phyloP scores from a whole-genome alignment of 2,329 filamentous ascomycete species.

The Exophiala bonariae region DNA sequence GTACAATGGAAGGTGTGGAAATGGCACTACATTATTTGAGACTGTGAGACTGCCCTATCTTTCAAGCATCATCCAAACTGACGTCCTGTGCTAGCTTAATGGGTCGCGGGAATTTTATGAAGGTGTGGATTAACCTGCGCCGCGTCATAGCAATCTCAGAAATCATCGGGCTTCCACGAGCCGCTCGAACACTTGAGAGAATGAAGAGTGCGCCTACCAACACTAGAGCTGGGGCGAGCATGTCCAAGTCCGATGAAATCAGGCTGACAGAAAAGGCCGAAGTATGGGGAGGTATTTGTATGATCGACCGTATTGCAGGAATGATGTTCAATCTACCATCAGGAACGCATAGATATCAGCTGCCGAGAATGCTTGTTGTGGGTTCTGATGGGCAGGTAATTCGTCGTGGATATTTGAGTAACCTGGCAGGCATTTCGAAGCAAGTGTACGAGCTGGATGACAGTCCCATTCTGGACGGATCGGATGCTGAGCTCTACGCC shows the following conservation, averaged over 20 bases:
- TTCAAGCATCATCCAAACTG: slow-evolving; percentile 34
- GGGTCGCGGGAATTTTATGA: slow-evolving; percentile 36
- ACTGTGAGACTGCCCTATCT: slow-evolving; percentile 31
- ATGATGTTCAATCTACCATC: slow-evolving; percentile 39
- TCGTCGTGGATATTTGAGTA: slow-evolving; percentile 6
- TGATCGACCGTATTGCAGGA: slow-evolving; percentile 33
- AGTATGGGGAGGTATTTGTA: slow-evolving; percentile 36
- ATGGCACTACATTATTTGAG: slow-evolving; percentile 36
- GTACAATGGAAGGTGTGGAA: slow-evolving; percentile 31
- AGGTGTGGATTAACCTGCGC: slow-evolving; percentile 39
- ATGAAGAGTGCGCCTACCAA: too few species aligned
- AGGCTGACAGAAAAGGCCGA: slow-evolving; percentile 26
- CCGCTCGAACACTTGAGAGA: slow-evolving; percentile 1
- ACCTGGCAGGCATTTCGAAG: slow-evolving; percentile 13
- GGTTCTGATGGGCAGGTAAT: slow-evolving; percentile 10
- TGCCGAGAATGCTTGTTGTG: slow-evolving; percentile 1
- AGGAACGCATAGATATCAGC: slow-evolving; percentile 31
- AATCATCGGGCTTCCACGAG: slow-evolving; percentile 37
- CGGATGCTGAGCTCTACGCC: slow-evolving; percentile 11
- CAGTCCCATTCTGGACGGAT: neutral
- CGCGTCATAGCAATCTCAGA: slow-evolving; percentile 40
- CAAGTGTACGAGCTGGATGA: slow-evolving; percentile 16
- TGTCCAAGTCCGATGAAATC: slow-evolving; percentile 8
- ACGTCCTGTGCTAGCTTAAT: too few species aligned
- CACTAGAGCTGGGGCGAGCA: slow-evolving; percentile 1